These are phyloP conservation scores for Geotrichum siamense DNA, from an alignment of 1,139 yeast genomes.

Conservation along the genomic window DNA sequence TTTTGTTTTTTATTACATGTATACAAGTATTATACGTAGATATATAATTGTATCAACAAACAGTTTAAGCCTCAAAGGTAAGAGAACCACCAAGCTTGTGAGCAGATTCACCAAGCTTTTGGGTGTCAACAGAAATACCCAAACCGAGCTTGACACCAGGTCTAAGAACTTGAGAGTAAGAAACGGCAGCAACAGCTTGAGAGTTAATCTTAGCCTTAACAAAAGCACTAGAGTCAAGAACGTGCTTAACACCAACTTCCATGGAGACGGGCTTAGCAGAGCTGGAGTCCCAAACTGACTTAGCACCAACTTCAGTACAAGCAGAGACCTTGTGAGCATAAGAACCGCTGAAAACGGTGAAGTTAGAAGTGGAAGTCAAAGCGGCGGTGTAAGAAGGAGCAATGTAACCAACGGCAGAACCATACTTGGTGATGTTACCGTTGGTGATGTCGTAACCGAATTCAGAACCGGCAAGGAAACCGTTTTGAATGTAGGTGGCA, in stretches of 20 bases:
- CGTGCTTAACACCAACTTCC: constrained; percentile 95
- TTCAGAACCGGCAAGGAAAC: constrained; percentile 96
- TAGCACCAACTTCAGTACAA: constrained; percentile 93
- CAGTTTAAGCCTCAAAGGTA: constrained; percentile 71
- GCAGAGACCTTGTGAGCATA: constrained; percentile 95
- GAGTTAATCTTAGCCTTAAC: constrained; percentile 97
- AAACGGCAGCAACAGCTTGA: constrained; percentile 88
- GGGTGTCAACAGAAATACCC: constrained; percentile 95
- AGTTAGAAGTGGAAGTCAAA: constrained; percentile 81
- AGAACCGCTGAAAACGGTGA: constrained; percentile 88
- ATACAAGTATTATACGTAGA: not conserved
- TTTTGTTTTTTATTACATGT: constrained; percentile 1
- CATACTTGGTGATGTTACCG: constrained; percentile 90
- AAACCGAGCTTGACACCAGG: constrained; percentile 97
- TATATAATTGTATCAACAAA: not conserved
- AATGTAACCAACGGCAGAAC: constrained; percentile 90
- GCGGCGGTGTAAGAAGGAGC: constrained; percentile 85
- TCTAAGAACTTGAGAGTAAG: constrained; percentile 92
- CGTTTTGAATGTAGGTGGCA: constrained; percentile 90
- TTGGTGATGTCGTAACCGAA: constrained; percentile 91
- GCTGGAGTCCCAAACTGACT: constrained; percentile 92
- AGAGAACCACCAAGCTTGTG: constrained; percentile 96
- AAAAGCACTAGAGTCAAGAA: constrained; percentile 77
- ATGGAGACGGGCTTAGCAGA: constrained; percentile 66
- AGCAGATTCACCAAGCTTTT: constrained; percentile 93